Evolutionary conservation across 768 basidiomycete genomes (phyloP).

Genomic region (Galerina marginata): DNA sequence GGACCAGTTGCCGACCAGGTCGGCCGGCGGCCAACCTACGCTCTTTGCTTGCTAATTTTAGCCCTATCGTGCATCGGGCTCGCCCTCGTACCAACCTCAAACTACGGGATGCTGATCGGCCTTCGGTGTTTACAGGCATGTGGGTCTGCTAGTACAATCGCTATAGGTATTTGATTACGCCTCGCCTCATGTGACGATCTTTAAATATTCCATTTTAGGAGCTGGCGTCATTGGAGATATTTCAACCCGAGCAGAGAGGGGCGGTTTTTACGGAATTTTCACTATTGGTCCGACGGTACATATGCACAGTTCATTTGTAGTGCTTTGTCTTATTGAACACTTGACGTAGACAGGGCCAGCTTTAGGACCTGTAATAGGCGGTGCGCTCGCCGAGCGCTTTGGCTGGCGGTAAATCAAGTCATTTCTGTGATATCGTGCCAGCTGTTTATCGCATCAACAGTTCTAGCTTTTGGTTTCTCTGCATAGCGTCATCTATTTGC

Average conservation of each 20-base stretch:
- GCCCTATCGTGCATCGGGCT: slow-evolving; percentile 68
- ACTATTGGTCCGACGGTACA: slow-evolving; percentile 64
- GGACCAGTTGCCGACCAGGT: slow-evolving; percentile 70
- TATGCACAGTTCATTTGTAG: not conserved
- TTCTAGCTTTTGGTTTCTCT: slow-evolving; percentile 68
- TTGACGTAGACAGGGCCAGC: slow-evolving; percentile 58
- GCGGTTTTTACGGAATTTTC: slow-evolving; percentile 76
- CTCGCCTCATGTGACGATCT: not conserved
- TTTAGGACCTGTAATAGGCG: slow-evolving; percentile 64
- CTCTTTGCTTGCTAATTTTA: slow-evolving; percentile 67
- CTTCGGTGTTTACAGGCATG: slow-evolving; percentile 80
- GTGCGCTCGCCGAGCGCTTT: slow-evolving; percentile 57
- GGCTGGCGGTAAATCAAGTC: slow-evolving; percentile 61
- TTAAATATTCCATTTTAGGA: slow-evolving; percentile 41
- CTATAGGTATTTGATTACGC: slow-evolving; percentile 53
- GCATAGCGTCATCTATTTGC: slow-evolving; percentile 51
- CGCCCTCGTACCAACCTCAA: slow-evolving; percentile 54
- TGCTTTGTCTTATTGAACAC: slow-evolving; percentile 4
- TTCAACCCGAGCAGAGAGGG: slow-evolving; percentile 72
- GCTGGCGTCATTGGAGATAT: slow-evolving; percentile 85
- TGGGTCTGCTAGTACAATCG: slow-evolving; percentile 80
- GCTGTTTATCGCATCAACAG: slow-evolving; percentile 30
- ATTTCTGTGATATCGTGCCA: not conserved
- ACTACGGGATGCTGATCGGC: slow-evolving; percentile 79
- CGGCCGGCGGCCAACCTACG: slow-evolving; percentile 68